phyloP scores from a whole-genome alignment of 169 alveolate species.

The Cystoisospora suis region DNA sequence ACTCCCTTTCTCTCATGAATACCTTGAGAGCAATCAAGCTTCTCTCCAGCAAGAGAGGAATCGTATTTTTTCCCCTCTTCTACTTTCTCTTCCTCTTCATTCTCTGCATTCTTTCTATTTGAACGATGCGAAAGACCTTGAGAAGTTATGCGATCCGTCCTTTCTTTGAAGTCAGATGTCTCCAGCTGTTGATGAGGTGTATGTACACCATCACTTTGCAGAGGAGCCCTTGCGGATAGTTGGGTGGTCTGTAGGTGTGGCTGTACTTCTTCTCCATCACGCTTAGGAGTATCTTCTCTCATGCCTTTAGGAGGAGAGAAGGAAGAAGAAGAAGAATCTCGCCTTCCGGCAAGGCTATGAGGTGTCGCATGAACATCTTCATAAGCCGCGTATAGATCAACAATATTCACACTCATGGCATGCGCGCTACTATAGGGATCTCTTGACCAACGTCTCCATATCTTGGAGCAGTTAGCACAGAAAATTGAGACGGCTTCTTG shows the following conservation, averaged over 20 bases:
- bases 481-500: too few relatives aligned
- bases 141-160: neutral
- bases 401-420: slow-evolving; percentile 6
- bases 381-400: slow-evolving; percentile 6
- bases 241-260: too few relatives aligned
- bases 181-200: too few relatives aligned
- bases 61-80: neutral
- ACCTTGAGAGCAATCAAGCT: too few relatives aligned
- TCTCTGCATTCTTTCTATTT: neutral
- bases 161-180: neutral
- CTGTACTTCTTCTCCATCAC: too few relatives aligned
- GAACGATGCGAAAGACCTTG: neutral
- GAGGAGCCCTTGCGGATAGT: neutral
- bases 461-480: neutral
- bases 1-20: too few relatives aligned
- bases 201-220: neutral
- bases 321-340: too few relatives aligned
- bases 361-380: slow-evolving; percentile 12
- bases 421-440: slow-evolving; percentile 1
- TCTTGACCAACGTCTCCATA: neutral
- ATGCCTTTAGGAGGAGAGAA: too few relatives aligned
- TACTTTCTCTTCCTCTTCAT: neutral
- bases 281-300: too few relatives aligned
- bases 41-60: too few relatives aligned
- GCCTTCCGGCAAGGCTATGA: neutral